Evolutionary conservation across 768 basidiomycete genomes (phyloP).

Genomic region (Pholiota microspora): DNA sequence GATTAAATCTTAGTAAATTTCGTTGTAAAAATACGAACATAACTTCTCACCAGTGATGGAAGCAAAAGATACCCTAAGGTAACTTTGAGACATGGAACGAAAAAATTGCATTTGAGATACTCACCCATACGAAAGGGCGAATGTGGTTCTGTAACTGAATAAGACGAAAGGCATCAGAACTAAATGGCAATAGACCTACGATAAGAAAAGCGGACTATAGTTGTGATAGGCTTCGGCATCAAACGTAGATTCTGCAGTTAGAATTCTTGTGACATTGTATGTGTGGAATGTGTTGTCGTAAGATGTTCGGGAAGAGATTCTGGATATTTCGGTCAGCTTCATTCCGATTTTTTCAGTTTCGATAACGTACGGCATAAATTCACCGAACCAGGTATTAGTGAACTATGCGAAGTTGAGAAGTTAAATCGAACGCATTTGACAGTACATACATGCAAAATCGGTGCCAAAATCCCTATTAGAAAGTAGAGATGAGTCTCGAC

Average conservation of each 20-base stretch:
- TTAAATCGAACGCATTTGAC: background rate
- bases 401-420: conserved; percentile 30
- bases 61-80: conserved; percentile 58
- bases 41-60: conserved; percentile 46
- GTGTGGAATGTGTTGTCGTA: conserved; percentile 56
- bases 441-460: conserved; percentile 47
- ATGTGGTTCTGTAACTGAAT: conserved; percentile 52
- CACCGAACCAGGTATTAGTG: conserved; percentile 57
- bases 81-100: background rate
- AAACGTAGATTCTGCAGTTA: conserved; percentile 51
- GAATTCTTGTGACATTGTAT: conserved; percentile 57
- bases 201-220: conserved; percentile 61
- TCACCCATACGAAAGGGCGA: conserved; percentile 68
- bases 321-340: conserved; percentile 3
- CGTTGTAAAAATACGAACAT: background rate
- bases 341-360: too few species aligned
- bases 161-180: background rate
- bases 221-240: conserved; percentile 48
- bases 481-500: background rate
- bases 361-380: conserved; percentile 49
- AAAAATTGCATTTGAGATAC: background rate
- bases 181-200: conserved; percentile 20
- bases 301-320: conserved; percentile 57
- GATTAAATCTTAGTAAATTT: background rate
- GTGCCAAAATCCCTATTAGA: conserved; percentile 48